phyloP scores from a whole-genome alignment of 2,329 filamentous ascomycete genomes.

The Talaromyces sp. region DNA sequence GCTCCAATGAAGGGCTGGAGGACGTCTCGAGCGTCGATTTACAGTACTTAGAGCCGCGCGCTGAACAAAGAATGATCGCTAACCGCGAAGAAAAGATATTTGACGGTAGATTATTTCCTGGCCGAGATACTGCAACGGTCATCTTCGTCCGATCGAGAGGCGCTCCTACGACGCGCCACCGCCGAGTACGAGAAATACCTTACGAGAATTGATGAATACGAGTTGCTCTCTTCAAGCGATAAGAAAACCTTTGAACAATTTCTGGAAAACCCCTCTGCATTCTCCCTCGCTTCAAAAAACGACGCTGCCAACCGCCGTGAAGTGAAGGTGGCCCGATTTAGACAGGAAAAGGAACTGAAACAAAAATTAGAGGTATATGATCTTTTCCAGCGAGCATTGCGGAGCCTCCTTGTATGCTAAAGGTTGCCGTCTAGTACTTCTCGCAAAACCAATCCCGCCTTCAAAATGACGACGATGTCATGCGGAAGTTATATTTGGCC shows the following conservation, averaged over 20 bases:
- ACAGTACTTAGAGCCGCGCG: conserved; percentile 47
- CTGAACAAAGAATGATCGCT: background rate
- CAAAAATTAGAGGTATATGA: conserved; percentile 64
- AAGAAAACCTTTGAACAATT: conserved; percentile 68
- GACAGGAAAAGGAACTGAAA: conserved; percentile 79
- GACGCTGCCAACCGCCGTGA: conserved; percentile 68
- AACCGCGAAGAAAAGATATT: conserved; percentile 50
- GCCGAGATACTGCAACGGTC: conserved; percentile 70
- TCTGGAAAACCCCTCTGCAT: conserved; percentile 63
- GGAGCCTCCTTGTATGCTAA: background rate
- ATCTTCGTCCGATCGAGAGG: conserved; percentile 60
- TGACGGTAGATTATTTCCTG: conserved; percentile 70
- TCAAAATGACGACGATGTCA: conserved; percentile 77
- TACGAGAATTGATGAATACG: conserved; percentile 71
- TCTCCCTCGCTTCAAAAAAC: conserved; percentile 63
- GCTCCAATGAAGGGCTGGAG: conserved; percentile 80
- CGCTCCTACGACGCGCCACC: conserved; percentile 59
- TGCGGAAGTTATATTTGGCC: conserved; percentile 72
- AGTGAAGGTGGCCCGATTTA: conserved; percentile 80
- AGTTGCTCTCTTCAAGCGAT: conserved; percentile 61
- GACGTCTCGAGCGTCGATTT: conserved; percentile 81
- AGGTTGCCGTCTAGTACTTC: conserved; percentile 46
- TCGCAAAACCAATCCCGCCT: conserved; percentile 54
- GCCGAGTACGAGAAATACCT: conserved; percentile 74
- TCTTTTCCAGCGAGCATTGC: conserved; percentile 15